Percentiles rank a stretch among this genome's conserved stretches.
Conservation (phyloP, 768 basidiomycete genomes). For the Ephemerocybe angulata region DNA sequence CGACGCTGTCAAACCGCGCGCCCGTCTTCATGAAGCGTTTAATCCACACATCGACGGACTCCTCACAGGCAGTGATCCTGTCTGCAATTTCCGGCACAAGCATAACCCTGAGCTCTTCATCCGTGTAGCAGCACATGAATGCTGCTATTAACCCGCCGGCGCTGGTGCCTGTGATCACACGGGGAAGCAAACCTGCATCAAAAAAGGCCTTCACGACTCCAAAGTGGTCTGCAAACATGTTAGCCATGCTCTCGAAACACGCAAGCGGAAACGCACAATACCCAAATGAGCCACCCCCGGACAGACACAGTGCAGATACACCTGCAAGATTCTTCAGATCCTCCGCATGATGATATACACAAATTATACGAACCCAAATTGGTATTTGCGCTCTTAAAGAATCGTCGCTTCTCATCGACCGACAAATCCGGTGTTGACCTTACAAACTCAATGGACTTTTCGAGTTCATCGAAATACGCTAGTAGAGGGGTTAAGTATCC, state of each 20-base stretch:
- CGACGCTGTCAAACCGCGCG: conserved; percentile 88
- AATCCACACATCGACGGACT: conserved; percentile 66
- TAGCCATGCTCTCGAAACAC: neutral
- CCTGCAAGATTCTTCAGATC: conserved; percentile 24
- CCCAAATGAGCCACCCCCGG: conserved; percentile 94
- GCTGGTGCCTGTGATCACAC: conserved; percentile 92
- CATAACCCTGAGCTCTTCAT: conserved; percentile 76
- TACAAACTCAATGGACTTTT: conserved; percentile 70
- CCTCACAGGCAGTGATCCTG: conserved; percentile 78
- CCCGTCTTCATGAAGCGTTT: conserved; percentile 80
- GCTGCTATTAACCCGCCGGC: conserved; percentile 82
- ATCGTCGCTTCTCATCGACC: conserved; percentile 84
- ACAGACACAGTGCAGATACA: conserved; percentile 86
- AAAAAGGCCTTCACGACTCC: conserved; percentile 92
- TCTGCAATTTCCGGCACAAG: conserved; percentile 83
- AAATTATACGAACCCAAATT: conserved; percentile 59
- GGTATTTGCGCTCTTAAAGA: conserved; percentile 86
- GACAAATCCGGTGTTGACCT: conserved; percentile 70
- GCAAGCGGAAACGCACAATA: conserved; percentile 62
- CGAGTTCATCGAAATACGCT: conserved; percentile 83
- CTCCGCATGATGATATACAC: neutral
- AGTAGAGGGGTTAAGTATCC: conserved; percentile 8
- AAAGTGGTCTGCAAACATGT: conserved; percentile 59
- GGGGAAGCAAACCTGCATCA: conserved; percentile 79
- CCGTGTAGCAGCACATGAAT: conserved; percentile 81